Base-by-base conservation (phyloP, 1,139 yeast genomes). In the Suhomyces chickasaworum region DNA sequence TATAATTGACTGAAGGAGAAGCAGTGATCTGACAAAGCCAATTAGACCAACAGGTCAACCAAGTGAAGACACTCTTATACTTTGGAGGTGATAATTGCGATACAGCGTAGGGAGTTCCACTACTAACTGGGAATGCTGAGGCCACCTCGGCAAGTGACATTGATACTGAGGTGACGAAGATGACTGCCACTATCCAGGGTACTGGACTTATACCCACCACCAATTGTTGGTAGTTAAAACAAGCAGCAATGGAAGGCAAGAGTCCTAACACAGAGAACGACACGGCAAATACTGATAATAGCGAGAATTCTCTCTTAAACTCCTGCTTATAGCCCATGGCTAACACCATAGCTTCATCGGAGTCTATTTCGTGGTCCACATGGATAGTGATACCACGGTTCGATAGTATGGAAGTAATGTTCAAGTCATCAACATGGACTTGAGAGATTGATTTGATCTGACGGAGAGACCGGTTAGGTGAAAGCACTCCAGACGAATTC, bases 301-400 rank as follows among this genome's bases (percentile, higher is more conserved):
- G 60, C 4, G 81, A 75, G 52, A 83, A 82, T 54, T 86, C 89
- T 61, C 93, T 79, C 58, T 80, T 80, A 62, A 86, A 81, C 59
- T 86, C 91, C 54, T 81, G 88, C 59, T 83, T 83, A 61, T 86
- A 86, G 37, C 93, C 93, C 56, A 85, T 71, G 15, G 86, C 84
- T 56, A 80, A 61, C 41, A 81, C 78, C 63, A 75, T 66, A 13
- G 83, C 84, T 58, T 81, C 85, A 59, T 81, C 86, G 7, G 56
- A 45, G 49, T 70, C 76, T 10, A 80, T 66, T 13, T 59, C 75
- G 55, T 80, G 84, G 53, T 73, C 78, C 12, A 73, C 70, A 51
- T 71, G 71, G 41, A 75, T 69, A 17, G 71, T 66, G 16, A 71
- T 57, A 39, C 69, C 73, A 45, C 57, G 60, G 50, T 72, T 65